Conservation (phyloP, 345 rosid genomes). For the Erodium maritimum region DNA sequence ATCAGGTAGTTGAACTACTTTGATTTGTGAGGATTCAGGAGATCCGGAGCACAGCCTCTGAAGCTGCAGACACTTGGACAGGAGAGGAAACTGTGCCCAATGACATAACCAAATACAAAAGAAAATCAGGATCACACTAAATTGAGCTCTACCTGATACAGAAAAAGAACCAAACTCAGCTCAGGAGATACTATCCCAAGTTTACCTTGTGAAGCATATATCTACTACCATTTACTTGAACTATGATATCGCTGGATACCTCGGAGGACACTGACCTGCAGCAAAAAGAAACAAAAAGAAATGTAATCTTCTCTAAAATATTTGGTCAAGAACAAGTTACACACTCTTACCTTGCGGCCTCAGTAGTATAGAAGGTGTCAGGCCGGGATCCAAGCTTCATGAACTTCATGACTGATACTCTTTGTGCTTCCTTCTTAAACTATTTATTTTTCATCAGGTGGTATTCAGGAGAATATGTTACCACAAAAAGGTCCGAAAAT, state of each 20-base stretch:
- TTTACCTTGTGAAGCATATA: conserved; percentile 95
- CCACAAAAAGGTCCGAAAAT: too few species aligned
- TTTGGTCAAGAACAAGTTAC: too few species aligned
- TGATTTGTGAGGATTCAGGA: conserved; percentile 51
- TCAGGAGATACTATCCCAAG: background rate
- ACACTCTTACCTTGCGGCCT: conserved; percentile 53
- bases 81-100: conserved; percentile 65
- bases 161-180: background rate
- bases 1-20: conserved; percentile 65
- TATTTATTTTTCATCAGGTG: conserved; percentile 11
- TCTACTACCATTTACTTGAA: conserved; percentile 69
- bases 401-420: conserved; percentile 63
- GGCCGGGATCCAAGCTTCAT: conserved; percentile 98
- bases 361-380: conserved; percentile 68
- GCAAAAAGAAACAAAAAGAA: conserved; percentile 3
- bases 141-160: too few species aligned
- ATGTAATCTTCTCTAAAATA: background rate
- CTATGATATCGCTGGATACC: conserved; percentile 75
- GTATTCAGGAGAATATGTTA: too few species aligned
- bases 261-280: conserved; percentile 87
- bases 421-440: conserved; percentile 7
- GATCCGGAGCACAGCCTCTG: conserved; percentile 70
- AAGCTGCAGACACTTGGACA: conserved; percentile 70
- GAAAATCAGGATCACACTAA: background rate
- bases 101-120: too few species aligned